These are phyloP conservation scores for Botryotinia narcissicola DNA, from an alignment of 2,329 filamentous ascomycete genomes.

Conservation along the genomic window DNA sequence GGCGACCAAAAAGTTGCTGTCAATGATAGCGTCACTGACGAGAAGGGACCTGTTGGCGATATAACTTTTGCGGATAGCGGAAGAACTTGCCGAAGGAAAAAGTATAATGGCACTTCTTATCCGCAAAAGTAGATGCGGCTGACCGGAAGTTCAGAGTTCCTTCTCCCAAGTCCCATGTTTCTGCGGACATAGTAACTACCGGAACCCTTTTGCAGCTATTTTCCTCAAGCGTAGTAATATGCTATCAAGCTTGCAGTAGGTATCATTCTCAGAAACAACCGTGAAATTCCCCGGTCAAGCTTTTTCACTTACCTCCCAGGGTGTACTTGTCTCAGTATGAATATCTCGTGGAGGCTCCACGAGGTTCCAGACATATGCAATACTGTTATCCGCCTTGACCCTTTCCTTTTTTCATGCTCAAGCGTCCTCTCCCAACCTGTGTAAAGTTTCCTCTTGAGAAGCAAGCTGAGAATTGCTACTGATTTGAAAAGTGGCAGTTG, in stretches of 20 bases:
- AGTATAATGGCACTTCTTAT: neutral
- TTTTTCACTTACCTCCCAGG: neutral
- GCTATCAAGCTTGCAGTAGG: neutral
- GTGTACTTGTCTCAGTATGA: neutral
- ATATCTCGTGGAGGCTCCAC: neutral
- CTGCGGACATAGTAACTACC: neutral
- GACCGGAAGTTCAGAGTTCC: neutral
- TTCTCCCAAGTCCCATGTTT: neutral
- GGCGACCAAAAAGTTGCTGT: neutral
- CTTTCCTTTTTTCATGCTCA: neutral
- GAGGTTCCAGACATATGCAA: neutral
- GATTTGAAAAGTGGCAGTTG: neutral
- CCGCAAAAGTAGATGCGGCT: neutral
- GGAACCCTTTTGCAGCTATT: neutral
- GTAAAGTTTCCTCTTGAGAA: neutral
- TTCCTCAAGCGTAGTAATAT: neutral
- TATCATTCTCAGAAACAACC: neutral
- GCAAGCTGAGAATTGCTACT: neutral
- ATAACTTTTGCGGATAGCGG: neutral
- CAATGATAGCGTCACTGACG: neutral
- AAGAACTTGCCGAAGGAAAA: neutral
- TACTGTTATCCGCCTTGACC: neutral
- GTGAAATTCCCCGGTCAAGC: neutral
- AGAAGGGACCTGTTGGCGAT: neutral
- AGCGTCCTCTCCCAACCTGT: neutral